Evolutionary conservation across 2,329 filamentous ascomycete genomes (phyloP).

Genomic region (Nothophoma quercina): DNA sequence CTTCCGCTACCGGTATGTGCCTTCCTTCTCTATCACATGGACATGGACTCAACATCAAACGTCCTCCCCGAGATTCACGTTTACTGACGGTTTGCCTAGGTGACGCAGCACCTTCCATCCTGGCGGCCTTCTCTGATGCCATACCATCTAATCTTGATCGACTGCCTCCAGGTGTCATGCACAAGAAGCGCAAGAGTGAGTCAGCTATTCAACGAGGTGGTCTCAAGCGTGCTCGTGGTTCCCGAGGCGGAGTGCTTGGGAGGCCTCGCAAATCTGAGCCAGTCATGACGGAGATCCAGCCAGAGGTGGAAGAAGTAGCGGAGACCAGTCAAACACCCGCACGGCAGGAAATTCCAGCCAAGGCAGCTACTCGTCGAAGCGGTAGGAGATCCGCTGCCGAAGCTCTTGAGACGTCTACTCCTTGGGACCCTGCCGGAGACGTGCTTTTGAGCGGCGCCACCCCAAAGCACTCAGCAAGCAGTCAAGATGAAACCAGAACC

Average conservation of each 20-base stretch:
- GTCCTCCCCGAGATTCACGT: no score
- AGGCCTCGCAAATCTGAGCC: conserved; percentile 24
- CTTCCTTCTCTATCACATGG: no score
- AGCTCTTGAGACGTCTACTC: conserved; percentile 1
- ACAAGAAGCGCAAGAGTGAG: conserved; percentile 32
- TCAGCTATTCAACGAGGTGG: conserved; percentile 4
- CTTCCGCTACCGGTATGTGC: neutral
- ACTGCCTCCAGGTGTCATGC: conserved; percentile 21
- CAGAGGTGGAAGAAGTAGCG: neutral
- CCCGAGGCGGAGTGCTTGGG: conserved; percentile 23
- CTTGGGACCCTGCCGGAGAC: neutral
- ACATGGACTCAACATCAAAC: no score
- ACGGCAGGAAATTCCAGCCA: neutral
- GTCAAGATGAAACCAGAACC: neutral
- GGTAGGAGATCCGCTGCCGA: conserved; percentile 19
- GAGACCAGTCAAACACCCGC: neutral
- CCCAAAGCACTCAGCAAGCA: neutral
- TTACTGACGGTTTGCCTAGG: neutral
- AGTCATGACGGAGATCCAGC: neutral
- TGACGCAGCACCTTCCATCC: conserved; percentile 6
- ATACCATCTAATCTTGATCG: conserved; percentile 30
- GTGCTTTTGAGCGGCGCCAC: neutral
- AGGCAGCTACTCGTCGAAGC: conserved; percentile 23
- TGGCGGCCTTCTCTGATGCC: conserved; percentile 31
- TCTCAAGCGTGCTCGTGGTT: conserved; percentile 23